A percentile compares a stretch with the other conserved stretches of the same genome.
These are phyloP conservation scores for Asterophora parasitica DNA, from an alignment of 768 basidiomycete species.

Conservation along the genomic window DNA sequence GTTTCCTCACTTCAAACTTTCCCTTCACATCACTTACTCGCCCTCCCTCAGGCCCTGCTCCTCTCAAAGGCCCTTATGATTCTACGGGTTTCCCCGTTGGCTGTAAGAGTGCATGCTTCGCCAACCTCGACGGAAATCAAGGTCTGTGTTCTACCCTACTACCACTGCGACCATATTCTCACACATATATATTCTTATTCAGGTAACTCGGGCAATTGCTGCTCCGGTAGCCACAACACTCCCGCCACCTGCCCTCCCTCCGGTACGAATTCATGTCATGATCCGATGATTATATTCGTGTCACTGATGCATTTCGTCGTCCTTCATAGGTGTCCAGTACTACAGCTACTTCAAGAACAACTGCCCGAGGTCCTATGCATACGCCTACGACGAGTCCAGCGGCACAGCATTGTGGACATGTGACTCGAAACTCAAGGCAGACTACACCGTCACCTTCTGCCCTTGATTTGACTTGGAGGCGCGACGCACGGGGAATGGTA, in stretches of 20 bases:
- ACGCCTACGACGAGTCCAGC: constrained; percentile 42
- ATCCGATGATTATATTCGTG: background rate
- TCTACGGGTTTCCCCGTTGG: constrained; percentile 43
- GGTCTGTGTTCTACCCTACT: no score
- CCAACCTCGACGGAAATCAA: constrained; percentile 28
- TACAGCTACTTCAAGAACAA: constrained; percentile 24
- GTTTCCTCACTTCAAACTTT: background rate
- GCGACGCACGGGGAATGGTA: no score
- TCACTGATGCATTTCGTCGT: constrained; percentile 7
- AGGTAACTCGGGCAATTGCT: constrained; percentile 32
- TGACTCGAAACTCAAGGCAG: constrained; percentile 22
- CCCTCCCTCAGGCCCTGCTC: constrained; percentile 30
- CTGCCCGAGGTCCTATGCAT: constrained; percentile 34
- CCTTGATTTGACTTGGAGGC: constrained; percentile 12
- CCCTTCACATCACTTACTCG: background rate
- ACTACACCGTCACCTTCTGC: constrained; percentile 28
- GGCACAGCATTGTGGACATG: constrained; percentile 45
- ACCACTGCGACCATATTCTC: no score
- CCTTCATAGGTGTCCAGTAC: constrained; percentile 18
- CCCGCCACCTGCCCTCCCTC: constrained; percentile 31
- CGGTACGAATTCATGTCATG: constrained; percentile 15
- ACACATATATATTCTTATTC: background rate
- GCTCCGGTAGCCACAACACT: constrained; percentile 28
- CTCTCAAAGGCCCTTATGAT: constrained; percentile 44
- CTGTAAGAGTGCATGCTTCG: constrained; percentile 47